Evolutionary conservation across 768 basidiomycete genomes (phyloP), one percentile per base, ranked within the genome.

Genomic region (Mrakia hoshinonis): DNA sequence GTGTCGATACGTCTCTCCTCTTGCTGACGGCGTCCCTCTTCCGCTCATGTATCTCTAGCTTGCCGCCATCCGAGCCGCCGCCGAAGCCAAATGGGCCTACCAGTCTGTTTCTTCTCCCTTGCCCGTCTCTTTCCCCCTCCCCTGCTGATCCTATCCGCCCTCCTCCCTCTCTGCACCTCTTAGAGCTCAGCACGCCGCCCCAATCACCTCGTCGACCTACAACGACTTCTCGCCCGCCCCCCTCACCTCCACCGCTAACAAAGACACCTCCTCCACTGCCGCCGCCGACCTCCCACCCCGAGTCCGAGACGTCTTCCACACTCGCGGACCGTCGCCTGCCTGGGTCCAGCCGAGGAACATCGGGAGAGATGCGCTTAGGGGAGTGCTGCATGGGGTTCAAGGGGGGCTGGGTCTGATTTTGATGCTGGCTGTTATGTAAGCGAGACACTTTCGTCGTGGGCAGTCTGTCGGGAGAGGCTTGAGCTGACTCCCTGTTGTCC

Each of bases 71-170:
- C 58, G 58, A 61, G 58, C 58, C 5, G 34, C 58, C 22, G 58
- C 58, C 58, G 58, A 61, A 39, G 58, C 58, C 5, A 61, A 61
- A n/a, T 61, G 58, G 58, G 13, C 58, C 20, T 61, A 36, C 36
- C 58, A 38, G 58, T 61, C 1, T 31, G 36, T 58, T 34, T 58
- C 22, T 31, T 31, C 20, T 31, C 26, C 54, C 11, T 29, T n/a
- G 15, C 20, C 34, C 18, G 31, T 9, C 18, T 24, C 36, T 9
- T n/a, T 22, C 1, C 36, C 34, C 11, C 31, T 36, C 9, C 15
- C 34, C 22, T 20, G 18, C 58, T 1, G 22, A 31, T 34, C 34
- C 6, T 31, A 34, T 34, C 31, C 6, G 9, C 31, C 55, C 29
- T 34, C 36, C n/a, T 38, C 9, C 36, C 22, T 11, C 11, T 22